These are phyloP conservation scores for Pseudogymnoascus sp. DNA, from an alignment of 2,329 filamentous ascomycete species.

Conservation along the genomic window DNA sequence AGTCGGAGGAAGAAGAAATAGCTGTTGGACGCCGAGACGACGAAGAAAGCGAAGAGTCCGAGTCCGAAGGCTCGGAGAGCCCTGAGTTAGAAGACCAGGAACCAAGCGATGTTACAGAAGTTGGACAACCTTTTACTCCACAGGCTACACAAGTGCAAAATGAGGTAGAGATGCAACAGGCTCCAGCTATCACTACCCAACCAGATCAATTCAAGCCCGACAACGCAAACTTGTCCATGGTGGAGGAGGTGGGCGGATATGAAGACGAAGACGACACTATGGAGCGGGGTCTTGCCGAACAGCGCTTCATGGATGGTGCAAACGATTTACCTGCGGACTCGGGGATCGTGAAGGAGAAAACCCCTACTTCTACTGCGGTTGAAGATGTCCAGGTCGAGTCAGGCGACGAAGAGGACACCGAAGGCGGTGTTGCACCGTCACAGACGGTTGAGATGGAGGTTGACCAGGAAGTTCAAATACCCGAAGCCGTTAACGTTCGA, in stretches of 20 bases:
- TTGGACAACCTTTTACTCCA: not conserved
- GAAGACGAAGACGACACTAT: not conserved
- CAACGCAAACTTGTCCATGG: not conserved
- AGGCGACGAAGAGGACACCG: not conserved
- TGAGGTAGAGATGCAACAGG: not conserved
- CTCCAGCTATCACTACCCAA: not conserved
- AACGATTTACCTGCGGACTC: conserved; percentile 15
- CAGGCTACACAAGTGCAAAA: not conserved
- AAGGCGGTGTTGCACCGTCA: not conserved
- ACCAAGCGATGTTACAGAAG: not conserved
- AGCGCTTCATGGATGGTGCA: conserved; percentile 19
- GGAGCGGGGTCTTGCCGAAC: not conserved
- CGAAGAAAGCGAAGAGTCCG: conserved; percentile 10
- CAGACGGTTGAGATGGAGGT: not conserved
- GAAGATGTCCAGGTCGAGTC: not conserved
- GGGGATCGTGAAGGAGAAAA: not conserved
- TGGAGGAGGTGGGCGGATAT: conserved; percentile 1
- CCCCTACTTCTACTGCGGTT: not conserved
- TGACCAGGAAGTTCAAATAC: not conserved
- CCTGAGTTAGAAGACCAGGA: not conserved
- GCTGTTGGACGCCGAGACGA: conserved; percentile 11
- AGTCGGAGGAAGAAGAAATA: conserved; percentile 11
- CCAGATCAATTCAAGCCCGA: not conserved
- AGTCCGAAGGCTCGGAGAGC: conserved; percentile 1
- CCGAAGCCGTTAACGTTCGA: not conserved